Conservation (phyloP, 257 asterid genomes). For the Anisodus acutangulus region DNA sequence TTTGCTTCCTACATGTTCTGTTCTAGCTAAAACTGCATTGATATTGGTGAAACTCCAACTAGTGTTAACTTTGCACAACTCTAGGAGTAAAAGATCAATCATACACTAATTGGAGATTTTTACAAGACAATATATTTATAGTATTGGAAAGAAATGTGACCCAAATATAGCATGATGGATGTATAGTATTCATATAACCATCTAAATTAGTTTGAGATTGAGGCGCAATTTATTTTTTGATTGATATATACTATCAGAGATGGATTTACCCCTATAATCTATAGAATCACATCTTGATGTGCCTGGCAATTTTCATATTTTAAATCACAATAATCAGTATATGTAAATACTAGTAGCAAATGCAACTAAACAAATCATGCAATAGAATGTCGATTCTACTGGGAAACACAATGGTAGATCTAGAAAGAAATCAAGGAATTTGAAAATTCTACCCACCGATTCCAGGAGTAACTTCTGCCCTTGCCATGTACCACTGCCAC, state of each 20-base stretch:
- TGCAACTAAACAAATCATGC: constrained; percentile 15
- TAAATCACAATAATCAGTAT: background rate
- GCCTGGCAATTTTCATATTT: background rate
- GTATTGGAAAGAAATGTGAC: background rate
- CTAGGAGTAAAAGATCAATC: background rate
- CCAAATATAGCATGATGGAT: background rate
- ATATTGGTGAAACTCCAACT: background rate
- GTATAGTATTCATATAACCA: background rate
- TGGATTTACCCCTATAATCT: background rate
- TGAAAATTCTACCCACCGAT: constrained; percentile 61
- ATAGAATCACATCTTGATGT: constrained; percentile 4
- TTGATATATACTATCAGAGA: background rate
- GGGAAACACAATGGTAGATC: background rate
- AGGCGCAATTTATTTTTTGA: background rate
- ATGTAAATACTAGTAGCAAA: background rate
- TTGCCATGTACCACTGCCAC: constrained; percentile 59
- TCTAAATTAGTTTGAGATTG: constrained; percentile 11
- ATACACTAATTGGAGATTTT: background rate
- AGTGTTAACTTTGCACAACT: background rate
- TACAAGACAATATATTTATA: background rate
- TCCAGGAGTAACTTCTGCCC: constrained; percentile 69
- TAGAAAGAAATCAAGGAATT: background rate
- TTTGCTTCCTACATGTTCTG: constrained; percentile 11
- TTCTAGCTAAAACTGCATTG: background rate
- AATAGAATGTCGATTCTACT: background rate